Evolutionary conservation across 768 basidiomycete genomes (phyloP).

Genomic region (Gloeophyllum trabeum): DNA sequence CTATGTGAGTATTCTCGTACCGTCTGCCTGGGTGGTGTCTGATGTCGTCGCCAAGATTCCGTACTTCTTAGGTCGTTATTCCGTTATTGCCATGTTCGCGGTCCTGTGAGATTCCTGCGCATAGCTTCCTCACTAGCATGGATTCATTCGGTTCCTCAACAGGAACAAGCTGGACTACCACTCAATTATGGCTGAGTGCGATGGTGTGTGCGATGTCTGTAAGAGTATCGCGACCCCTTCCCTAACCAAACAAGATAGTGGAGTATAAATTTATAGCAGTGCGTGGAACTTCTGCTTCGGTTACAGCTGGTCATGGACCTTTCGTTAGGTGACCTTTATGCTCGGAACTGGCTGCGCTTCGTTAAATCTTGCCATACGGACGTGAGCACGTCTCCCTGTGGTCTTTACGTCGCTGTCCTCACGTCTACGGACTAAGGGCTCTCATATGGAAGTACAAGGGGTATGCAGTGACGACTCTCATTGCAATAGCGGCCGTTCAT

Average conservation of each 20-base stretch:
- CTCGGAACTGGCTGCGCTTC: not conserved
- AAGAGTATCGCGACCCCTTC: not conserved
- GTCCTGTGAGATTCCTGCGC: not conserved
- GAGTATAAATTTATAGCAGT: not conserved
- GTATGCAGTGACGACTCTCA: not conserved
- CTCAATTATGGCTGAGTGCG: not conserved
- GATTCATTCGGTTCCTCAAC: not conserved
- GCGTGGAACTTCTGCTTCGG: not conserved
- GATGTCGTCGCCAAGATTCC: not conserved
- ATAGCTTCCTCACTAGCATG: not conserved
- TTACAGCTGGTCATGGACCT: not conserved
- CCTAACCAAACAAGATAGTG: no score
- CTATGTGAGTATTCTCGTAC: not conserved
- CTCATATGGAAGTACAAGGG: not conserved
- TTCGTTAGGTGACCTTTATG: not conserved
- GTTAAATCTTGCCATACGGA: not conserved
- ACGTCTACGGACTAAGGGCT: not conserved
- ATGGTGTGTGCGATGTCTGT: not conserved
- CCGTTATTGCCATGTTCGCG: not conserved
- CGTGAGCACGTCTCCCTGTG: not conserved
- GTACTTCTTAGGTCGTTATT: not conserved
- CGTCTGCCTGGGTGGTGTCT: not conserved
- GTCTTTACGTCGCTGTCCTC: not conserved
- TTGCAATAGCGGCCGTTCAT: not conserved
- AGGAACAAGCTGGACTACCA: not conserved